These are phyloP conservation scores for Diaporthe destruens DNA, from an alignment of 2,329 filamentous ascomycete genomes.

Conservation along the genomic window DNA sequence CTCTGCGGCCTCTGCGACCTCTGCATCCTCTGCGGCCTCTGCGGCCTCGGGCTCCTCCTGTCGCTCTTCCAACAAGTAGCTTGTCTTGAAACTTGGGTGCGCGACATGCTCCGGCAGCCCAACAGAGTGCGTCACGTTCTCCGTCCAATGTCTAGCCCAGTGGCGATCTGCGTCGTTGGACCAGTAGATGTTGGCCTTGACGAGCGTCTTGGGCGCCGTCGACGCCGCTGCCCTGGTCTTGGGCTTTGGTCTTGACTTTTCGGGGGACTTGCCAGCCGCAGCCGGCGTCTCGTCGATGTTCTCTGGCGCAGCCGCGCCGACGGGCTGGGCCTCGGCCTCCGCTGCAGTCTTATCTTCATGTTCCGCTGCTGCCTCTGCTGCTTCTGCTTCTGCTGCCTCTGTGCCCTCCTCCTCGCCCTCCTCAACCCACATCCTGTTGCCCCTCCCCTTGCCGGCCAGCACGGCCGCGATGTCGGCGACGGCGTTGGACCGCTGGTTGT, in stretches of 20 bases:
- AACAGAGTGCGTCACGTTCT: conserved; percentile 65
- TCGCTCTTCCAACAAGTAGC: conserved; percentile 22
- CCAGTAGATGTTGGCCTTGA: conserved; percentile 65
- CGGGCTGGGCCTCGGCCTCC: conserved; percentile 34
- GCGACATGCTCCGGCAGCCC: conserved; percentile 49
- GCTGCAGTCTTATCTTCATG: conserved; percentile 41
- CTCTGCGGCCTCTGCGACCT: not conserved
- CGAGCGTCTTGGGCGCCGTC: conserved; percentile 45
- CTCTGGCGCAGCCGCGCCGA: conserved; percentile 18
- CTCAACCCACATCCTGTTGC: conserved; percentile 59
- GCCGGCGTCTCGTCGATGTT: conserved; percentile 18
- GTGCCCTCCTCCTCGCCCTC: conserved; percentile 34
- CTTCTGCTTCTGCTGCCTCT: too few relatives aligned
- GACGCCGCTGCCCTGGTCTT: not conserved
- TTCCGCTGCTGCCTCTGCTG: too few relatives aligned
- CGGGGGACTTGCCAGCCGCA: conserved; percentile 34
- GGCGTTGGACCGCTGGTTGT: conserved; percentile 71
- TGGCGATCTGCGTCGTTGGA: conserved; percentile 60
- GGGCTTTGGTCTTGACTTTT: not conserved
- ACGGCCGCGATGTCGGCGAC: conserved; percentile 74
- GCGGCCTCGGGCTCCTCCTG: not conserved
- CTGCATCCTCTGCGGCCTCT: not conserved
- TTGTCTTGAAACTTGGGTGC: conserved; percentile 38
- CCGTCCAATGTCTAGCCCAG: conserved; percentile 63
- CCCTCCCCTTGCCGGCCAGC: conserved; percentile 63